These are phyloP conservation scores for Kingdonia uniflora DNA, from an alignment of 164 flowering plant genomes.

Conservation along the genomic window DNA sequence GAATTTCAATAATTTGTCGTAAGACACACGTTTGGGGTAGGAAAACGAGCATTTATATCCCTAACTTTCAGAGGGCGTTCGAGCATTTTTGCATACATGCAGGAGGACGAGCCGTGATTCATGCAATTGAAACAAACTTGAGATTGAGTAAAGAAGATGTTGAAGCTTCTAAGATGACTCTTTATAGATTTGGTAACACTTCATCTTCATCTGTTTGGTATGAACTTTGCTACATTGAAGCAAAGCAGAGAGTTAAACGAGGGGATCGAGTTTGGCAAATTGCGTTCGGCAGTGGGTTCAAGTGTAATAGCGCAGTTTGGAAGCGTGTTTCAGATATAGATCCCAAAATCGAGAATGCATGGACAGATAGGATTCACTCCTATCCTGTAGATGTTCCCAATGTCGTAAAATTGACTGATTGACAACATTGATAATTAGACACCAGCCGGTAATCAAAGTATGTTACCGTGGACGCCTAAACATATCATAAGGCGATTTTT, in stretches of 20 bases:
- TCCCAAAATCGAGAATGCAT: constrained; percentile 9
- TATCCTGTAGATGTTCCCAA: constrained; percentile 14
- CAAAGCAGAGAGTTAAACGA: constrained; percentile 11
- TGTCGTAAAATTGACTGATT: background rate
- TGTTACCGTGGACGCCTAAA: no score
- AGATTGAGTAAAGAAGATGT: constrained; percentile 5
- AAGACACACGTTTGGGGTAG: constrained; percentile 1
- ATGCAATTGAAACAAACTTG: constrained; percentile 5
- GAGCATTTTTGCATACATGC: constrained; percentile 15
- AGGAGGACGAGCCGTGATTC: constrained; percentile 13
- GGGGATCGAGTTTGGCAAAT: constrained; percentile 18
- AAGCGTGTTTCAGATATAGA: constrained; percentile 11
- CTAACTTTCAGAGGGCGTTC: constrained; percentile 8
- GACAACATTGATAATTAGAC: no score
- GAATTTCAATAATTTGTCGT: constrained; percentile 5
- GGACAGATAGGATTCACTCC: constrained; percentile 14
- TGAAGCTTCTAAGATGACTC: constrained; percentile 15
- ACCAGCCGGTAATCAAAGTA: no score
- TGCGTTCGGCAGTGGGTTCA: constrained; percentile 15
- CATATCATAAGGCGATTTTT: no score
- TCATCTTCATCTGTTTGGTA: constrained; percentile 15
- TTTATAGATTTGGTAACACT: constrained; percentile 17
- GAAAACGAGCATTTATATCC: background rate
- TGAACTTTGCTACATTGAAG: constrained; percentile 12
- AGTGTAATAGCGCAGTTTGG: constrained; percentile 17